Base-by-base conservation (phyloP, 176 grass and related monocot genomes). In the Puccinellia tenuiflora region DNA sequence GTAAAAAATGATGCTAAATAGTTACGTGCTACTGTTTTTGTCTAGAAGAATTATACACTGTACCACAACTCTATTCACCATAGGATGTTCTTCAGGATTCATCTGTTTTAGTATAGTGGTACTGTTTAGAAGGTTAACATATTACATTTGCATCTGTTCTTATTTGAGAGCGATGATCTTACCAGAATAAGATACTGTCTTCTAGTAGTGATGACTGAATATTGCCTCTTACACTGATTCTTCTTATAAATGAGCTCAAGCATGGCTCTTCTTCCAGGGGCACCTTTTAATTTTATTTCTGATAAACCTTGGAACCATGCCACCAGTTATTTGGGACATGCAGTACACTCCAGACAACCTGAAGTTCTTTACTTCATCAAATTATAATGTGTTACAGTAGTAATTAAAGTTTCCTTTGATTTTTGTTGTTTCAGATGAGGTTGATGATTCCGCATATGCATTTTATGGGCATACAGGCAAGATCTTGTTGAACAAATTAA, bases 381-480 rank as follows among this genome's bases (percentile, higher is more conserved):
- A 66, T 63, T 25, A 62, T 42, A 25, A 79, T 74, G 69, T 20
- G 14, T 34, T 83, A n/a, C n/a, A n/a, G n/a, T n/a, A 69, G 16
- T 45, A 76, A 46, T 48, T 62, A 16, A 39, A 51, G 55, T 15
- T 81, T 21, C 40, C 35, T 72, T 75, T 31, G 7, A 74, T 85
- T 45, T 81, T 16, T 79, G 30, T 38, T 82, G 71, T 75, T 61
- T 21, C 52, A 51, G 83, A 80, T 45, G 74, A 80, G 42, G 29
- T 48, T n/a, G 79, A 90, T 53, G 71, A 84, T 74, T 85, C 91
- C 18, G 40, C 65, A 68, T 85, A 90, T 39, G 43, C 45, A 56
- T 93, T 93, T 28, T 21, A 47, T 39, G 81, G 85, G 48, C 91
- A 93, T 85, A 67, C 74, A 81, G 88, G 91, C 75, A 88, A 74